phyloP scores from a whole-genome alignment of 2,329 filamentous ascomycete genomes.

The Didymella keratinophila region DNA sequence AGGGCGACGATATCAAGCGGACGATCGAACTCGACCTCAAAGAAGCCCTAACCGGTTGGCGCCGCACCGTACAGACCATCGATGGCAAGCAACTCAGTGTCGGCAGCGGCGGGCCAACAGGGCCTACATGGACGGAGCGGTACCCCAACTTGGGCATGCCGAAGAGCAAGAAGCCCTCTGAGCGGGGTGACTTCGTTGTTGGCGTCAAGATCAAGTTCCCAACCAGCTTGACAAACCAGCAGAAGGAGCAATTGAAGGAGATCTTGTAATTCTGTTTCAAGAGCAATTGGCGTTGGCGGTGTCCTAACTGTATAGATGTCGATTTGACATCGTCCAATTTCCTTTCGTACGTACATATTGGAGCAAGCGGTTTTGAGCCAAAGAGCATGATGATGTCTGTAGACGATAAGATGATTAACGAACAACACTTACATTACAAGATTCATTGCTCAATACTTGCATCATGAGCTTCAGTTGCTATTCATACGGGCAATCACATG shows the following conservation, averaged over 20 bases:
- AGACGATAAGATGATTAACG: slow-evolving; percentile 15
- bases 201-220: slow-evolving; percentile 95
- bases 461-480: neutral
- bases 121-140: slow-evolving; percentile 79
- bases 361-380: neutral
- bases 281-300: slow-evolving; percentile 32
- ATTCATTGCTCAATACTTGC: neutral
- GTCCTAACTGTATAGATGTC: slow-evolving; percentile 9
- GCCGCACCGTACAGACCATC: slow-evolving; percentile 88
- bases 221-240: slow-evolving; percentile 73
- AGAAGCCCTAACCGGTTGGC: slow-evolving; percentile 94
- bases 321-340: neutral
- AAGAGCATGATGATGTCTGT: neutral
- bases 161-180: slow-evolving; percentile 83
- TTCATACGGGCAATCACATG: neutral
- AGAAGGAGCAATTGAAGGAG: slow-evolving; percentile 83
- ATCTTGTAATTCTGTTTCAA: slow-evolving; percentile 63
- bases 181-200: slow-evolving; percentile 87
- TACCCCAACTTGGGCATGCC: slow-evolving; percentile 95
- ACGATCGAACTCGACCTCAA: slow-evolving; percentile 85
- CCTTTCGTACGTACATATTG: slow-evolving; percentile 9
- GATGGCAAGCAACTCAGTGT: slow-evolving; percentile 86
- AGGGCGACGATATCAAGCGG: slow-evolving; percentile 85
- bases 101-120: slow-evolving; percentile 82
- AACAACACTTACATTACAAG: neutral